Base-by-base conservation (phyloP, 148 eudicot genomes). In the Agrostemma githago region DNA sequence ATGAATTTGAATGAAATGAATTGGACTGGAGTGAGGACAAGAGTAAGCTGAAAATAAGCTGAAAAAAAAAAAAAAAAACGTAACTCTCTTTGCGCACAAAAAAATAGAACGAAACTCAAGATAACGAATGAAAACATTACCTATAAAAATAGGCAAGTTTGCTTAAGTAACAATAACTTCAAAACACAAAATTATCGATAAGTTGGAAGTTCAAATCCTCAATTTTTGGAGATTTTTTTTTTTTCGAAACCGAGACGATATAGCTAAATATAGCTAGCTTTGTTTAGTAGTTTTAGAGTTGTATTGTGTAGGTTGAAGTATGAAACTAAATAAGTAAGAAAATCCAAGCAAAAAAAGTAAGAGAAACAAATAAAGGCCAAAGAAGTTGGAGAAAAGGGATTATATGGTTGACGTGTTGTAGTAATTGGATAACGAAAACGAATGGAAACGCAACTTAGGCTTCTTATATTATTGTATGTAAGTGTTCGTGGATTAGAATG, bases 391-490 rank as follows among this genome's bases (percentile, higher is more conserved):
- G 19, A 64, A 44, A 20, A 44, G n/a, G 48, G 8, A 44, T 20
- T 61, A 21, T 60, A 76, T 61, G 56, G 70, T 77, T 53, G 75
- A 54, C 65, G 64, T 77, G 80, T 63, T 51, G 54, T n/a, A 54
- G 63, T 38, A 11, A 17, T 42, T 19, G 72, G 80, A 78, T 78
- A 78, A 78, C 43, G 80, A 72, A 78, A 72, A 46, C 65, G 76
- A 78, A 78, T 62, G 70, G 76, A 7, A 17, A 56, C 11, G 6
- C 48, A 78, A 65, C 58, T 19, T 77, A 44, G n/a, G 74, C 75
- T 74, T 79, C 73, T 68, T 68, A 68, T 63, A 19, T 5, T 66
- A 38, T 40, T 39, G 3, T 51, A 16, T 14, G 2, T 10, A 16
- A 6, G 2, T 10, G 17, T 57, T 57, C 67, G 75, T 74, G 70